phyloP scores from a whole-genome alignment of 148 eudicot species.

The Cornus florida region DNA sequence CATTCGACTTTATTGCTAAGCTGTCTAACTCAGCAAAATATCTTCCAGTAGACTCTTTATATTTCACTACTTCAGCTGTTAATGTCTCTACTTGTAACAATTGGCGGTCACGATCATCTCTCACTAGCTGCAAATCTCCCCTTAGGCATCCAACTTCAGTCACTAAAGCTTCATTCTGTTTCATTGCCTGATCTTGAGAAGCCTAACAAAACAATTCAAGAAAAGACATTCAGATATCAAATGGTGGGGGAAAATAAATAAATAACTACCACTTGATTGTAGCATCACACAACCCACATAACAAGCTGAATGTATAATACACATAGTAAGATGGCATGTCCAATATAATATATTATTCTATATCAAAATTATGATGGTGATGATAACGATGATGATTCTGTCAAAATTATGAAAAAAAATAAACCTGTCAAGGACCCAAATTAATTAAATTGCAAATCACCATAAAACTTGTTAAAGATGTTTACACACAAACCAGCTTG shows the following conservation, averaged over 20 bases:
- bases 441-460: too few relatives aligned
- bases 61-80: constrained; percentile 58
- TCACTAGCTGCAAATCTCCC: constrained; percentile 69
- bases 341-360: background rate
- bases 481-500: background rate
- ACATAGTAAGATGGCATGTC: background rate
- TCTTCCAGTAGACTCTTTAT: constrained; percentile 63
- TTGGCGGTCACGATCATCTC: constrained; percentile 83
- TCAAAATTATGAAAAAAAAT: too few relatives aligned
- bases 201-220: constrained; percentile 38
- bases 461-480: background rate
- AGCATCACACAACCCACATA: background rate
- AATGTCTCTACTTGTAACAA: constrained; percentile 53
- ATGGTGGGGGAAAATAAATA: background rate
- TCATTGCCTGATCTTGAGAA: constrained; percentile 67
- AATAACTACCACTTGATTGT: too few relatives aligned
- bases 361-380: background rate
- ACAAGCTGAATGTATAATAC: background rate
- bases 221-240: background rate
- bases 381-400: too few relatives aligned
- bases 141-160: constrained; percentile 67
- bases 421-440: background rate
- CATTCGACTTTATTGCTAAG: constrained; percentile 53
- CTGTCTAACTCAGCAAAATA: constrained; percentile 61
- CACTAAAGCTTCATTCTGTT: constrained; percentile 69